Evolutionary conservation across 1,284 basidiomycete genomes (phyloP).

Genomic region (Pseudozyma pruni): DNA sequence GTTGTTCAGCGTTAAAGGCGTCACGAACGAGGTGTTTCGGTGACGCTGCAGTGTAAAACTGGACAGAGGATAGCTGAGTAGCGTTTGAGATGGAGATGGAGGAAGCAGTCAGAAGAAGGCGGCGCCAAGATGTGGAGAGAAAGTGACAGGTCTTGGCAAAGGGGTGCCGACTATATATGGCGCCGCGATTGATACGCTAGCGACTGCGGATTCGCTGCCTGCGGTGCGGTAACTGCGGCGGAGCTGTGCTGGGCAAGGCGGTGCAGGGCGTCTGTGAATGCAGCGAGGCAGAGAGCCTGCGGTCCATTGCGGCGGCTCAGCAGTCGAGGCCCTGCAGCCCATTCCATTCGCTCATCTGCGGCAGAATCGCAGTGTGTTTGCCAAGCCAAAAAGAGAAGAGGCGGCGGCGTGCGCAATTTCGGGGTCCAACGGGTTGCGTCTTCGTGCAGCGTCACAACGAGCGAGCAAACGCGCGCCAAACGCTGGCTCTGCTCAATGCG

Average conservation of each 20-base stretch:
- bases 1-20: neutral
- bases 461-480: too few relatives aligned
- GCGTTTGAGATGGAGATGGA: neutral
- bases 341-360: neutral
- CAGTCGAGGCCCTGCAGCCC: neutral
- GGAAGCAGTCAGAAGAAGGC: conserved; percentile 2
- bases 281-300: conserved; percentile 2
- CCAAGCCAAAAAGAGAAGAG: neutral
- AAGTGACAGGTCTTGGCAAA: neutral
- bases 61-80: too few relatives aligned
- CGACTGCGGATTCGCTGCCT: neutral
- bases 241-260: neutral
- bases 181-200: neutral
- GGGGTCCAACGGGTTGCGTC: too few relatives aligned
- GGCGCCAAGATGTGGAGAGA: conserved; percentile 6
- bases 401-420: too few relatives aligned
- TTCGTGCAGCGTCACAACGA: too few relatives aligned
- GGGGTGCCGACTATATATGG: conserved; percentile 10
- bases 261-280: neutral
- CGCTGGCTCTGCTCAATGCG: too few relatives aligned
- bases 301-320: neutral
- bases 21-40: conserved; percentile 1
- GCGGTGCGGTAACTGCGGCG: neutral
- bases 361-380: neutral
- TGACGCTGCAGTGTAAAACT: conserved; percentile 2